A percentile compares a stretch with the other conserved stretches of the same genome.
phyloP scores from a whole-genome alignment of 2,329 filamentous ascomycete genomes.

The Epicoccum sorghinum region DNA sequence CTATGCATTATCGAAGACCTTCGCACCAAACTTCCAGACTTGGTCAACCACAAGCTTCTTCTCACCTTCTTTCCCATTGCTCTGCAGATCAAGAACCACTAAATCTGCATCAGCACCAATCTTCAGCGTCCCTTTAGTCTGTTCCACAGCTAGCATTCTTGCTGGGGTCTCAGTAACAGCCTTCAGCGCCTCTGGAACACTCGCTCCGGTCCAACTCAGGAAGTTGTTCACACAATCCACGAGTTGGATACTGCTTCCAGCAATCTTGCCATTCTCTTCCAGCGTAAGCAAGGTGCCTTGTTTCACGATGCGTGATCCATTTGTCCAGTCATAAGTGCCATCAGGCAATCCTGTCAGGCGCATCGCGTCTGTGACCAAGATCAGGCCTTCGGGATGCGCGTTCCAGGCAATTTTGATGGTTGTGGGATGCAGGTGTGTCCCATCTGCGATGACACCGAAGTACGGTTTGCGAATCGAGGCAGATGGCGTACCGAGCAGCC shows the following conservation, averaged over 20 bases:
- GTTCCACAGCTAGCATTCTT: conserved; percentile 72
- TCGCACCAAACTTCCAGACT: conserved; percentile 77
- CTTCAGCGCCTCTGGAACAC: conserved; percentile 70
- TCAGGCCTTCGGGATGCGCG: conserved; percentile 81
- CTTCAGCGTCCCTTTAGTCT: conserved; percentile 65
- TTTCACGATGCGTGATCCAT: conserved; percentile 71
- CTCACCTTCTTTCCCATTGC: conserved; percentile 51
- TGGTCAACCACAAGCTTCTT: conserved; percentile 69
- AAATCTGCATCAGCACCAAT: conserved; percentile 60
- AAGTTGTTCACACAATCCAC: conserved; percentile 85
- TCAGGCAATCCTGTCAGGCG: conserved; percentile 83
- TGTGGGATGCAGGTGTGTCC: conserved; percentile 87
- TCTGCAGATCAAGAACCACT: conserved; percentile 68
- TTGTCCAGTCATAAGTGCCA: conserved; percentile 85
- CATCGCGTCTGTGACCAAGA: conserved; percentile 94
- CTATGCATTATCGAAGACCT: conserved; percentile 33
- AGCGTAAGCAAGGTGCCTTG: conserved; percentile 74
- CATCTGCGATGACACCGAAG: conserved; percentile 90
- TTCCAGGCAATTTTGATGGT: conserved; percentile 89
- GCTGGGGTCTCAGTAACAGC: conserved; percentile 80
- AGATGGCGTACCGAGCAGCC: conserved; percentile 68
- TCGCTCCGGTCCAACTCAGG: conserved; percentile 72
- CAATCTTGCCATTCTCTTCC: conserved; percentile 70
- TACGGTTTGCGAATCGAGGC: conserved; percentile 63
- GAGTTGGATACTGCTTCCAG: conserved; percentile 69